Conservation (phyloP, 768 basidiomycete species). For the Hypsizygus marmoreus region DNA sequence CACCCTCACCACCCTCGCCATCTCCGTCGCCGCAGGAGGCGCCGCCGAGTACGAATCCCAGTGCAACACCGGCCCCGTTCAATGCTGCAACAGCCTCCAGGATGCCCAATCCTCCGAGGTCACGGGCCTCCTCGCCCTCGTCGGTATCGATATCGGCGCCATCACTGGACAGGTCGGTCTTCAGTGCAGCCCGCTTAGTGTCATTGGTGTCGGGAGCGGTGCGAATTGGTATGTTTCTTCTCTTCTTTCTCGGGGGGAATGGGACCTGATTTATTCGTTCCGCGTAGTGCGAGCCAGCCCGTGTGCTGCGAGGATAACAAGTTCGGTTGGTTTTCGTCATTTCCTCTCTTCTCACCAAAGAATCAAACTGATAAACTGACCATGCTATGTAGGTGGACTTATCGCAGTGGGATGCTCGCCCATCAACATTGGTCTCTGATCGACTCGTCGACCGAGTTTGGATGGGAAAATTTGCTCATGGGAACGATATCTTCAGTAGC, state of each 20-base stretch:
- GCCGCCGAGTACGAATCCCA: not conserved
- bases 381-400: no score
- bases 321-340: constrained; percentile 22
- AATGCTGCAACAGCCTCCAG: not conserved
- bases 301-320: constrained; percentile 24
- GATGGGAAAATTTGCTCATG: no score
- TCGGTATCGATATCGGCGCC: not conserved
- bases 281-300: constrained; percentile 12
- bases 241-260: not conserved
- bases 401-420: no score
- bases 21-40: not conserved
- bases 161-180: not conserved
- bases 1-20: not conserved
- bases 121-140: not conserved
- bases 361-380: no score
- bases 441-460: no score
- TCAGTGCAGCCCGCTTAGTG: no score
- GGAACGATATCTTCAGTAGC: no score
- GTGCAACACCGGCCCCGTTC: not conserved
- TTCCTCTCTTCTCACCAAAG: no score
- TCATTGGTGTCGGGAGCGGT: no score
- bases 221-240: not conserved
- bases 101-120: not conserved
- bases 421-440: no score
- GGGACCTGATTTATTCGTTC: not conserved